Base-by-base conservation (phyloP, 2,329 filamentous ascomycete species). In the Akanthomyces uredinophilus region DNA sequence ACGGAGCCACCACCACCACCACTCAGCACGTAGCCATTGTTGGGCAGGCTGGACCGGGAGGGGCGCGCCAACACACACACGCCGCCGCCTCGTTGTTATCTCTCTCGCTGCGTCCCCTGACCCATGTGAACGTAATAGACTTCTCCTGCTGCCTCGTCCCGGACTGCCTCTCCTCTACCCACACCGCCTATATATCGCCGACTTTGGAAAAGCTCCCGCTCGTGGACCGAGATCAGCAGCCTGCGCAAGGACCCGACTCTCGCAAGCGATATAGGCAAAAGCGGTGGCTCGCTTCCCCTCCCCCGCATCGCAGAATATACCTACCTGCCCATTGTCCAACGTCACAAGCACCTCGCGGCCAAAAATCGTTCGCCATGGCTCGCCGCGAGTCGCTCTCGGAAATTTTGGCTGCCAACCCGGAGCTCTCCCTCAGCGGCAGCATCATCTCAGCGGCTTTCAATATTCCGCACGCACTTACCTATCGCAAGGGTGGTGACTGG, bases 371-470 rank as follows among this genome's bases (percentile, higher is more conserved):
- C 60, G 68, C 70, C 56, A 79, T 78, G 73, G 78, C 77, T 63
- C 75, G 74, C 53, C 77, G 76, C 62, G 78, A 84, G 67, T 84
- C 83, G 41, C 72, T 87, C 59, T 76, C 79, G 29, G 83, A 87
- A 58, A 80, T 86, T 65, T 79, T 80, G 68, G 77, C 79, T 61
- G 79, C 79, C 61, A 82, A 85, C 66, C 85, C 85, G 10, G 80
- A 84, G 64, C 72, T 88, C 50, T 76, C 78, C 35, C 76, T 88
- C 56, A 87, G 79, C 65, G 86, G 86, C n/a, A 87, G 85, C 71
- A 82, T 88, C 67, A 87, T 88, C 66, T 88, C 86, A 2, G 85
- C 82, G 22, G 87, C 85, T 20, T 88, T 88, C 68, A 87, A 82
- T 64, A 83, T 86, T 64, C 85, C 86, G 29, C 80, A 87, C 68